Evolutionary conservation across 2,329 filamentous ascomycete species (phyloP), one percentile per base, ranked within the genome.

Genomic region (Trichoderma sp.): DNA sequence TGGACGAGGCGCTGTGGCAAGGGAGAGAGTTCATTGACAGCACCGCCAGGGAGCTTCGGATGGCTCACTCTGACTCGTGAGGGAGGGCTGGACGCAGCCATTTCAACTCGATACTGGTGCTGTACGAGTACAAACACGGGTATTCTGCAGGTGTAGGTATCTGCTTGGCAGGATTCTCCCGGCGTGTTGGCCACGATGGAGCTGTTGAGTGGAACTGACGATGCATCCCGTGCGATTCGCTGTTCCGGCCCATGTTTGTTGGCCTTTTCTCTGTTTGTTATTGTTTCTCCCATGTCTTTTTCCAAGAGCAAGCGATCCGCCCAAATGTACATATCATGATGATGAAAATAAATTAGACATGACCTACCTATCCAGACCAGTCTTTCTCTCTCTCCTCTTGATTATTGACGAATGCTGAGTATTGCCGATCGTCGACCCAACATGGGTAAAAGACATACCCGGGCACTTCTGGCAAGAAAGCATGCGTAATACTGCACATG

Each of bases 1-100:
- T 87, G 86, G 85, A 84, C 65, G 82, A 81, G 76, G 79, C 81
- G 74, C 78, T 84, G 41, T 83, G 81, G 83, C 83, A 84, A 78
- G 83, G 81, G 5, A 78, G 79, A 7, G 80, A 83, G 24, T 84
- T 83, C 59, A 84, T 84, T 62, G 78, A 82, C 24, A 77, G 75
- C 72, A 84, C 80, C 16, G 82, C 82, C 12, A 80, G 78, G 68
- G 82, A 81, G 33, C 80, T 84, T 69, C 79, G 82, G 9, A 69
- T 81, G 35, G 81, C 81, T 9, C 80, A 80, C 71, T 77, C 75
- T 67, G 77, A 69, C 18, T 60, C 53, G 53, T 75, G 64, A 74
- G 35, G 60, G 41, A 24, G 60, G 35, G 41, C n/a, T 11, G 14
- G 5, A 21, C n/a, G 33, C 33, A 41, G 33, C 67, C 33, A 62